These are phyloP conservation scores for Epicoccum nigrum DNA, from an alignment of 2,329 filamentous ascomycete species.

Conservation along the genomic window DNA sequence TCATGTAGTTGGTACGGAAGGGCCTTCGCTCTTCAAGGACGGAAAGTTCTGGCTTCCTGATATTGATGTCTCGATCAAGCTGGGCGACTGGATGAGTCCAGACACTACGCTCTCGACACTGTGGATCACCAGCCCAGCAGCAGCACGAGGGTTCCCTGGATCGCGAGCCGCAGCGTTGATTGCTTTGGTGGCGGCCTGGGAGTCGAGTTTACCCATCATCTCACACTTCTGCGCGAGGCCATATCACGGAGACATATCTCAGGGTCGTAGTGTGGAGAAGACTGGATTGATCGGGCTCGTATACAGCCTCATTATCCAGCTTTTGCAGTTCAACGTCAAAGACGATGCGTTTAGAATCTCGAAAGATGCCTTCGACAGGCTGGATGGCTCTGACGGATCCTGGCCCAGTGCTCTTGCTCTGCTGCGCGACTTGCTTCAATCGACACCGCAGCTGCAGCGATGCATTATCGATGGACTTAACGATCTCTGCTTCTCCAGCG, in stretches of 20 bases:
- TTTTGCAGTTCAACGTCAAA: conserved; percentile 18
- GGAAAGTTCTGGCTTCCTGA: conserved; percentile 2
- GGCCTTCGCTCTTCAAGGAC: background rate
- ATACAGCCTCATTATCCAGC: conserved; percentile 22
- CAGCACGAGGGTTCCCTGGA: background rate
- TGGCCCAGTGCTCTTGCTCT: conserved; percentile 7
- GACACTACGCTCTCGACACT: background rate
- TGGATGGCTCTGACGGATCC: conserved; percentile 7
- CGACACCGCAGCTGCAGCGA: background rate
- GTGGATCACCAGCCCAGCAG: background rate
- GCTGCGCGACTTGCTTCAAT: background rate
- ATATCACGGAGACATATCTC: background rate
- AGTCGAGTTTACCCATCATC: conserved; percentile 18
- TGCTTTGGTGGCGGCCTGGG: conserved; percentile 15
- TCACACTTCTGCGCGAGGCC: conserved; percentile 24
- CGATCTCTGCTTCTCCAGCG: background rate
- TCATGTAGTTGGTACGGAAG: background rate
- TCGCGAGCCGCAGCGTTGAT: background rate
- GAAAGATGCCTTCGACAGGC: background rate
- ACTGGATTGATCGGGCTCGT: conserved; percentile 22
- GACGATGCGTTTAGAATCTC: background rate
- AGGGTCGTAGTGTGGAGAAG: conserved; percentile 6
- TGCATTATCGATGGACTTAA: conserved; percentile 1
- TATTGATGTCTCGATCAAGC: background rate
- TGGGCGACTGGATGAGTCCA: background rate